phyloP scores from a whole-genome alignment of 805 yeast species.

The Wickerhamomyces pijperi region DNA sequence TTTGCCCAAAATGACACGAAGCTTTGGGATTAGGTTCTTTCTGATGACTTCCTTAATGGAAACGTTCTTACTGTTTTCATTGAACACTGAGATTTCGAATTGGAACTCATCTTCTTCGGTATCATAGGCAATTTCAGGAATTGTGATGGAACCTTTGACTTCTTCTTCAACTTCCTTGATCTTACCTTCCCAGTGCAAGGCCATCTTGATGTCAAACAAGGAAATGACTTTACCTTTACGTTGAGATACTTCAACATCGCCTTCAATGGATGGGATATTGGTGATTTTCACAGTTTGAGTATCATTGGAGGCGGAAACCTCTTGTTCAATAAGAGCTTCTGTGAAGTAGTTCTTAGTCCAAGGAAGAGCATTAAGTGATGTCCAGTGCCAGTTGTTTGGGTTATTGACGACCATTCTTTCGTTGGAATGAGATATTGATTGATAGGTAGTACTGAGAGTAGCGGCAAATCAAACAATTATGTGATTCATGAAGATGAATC shows the following conservation, averaged over 20 bases:
- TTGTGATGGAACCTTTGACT: constrained; percentile 60
- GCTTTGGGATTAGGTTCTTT: constrained; percentile 50
- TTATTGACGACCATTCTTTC: constrained; percentile 77
- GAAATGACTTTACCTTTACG: constrained; percentile 95
- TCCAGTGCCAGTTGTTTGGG: constrained; percentile 99
- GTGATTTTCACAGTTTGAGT: constrained; percentile 24
- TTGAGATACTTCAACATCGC: constrained; percentile 95
- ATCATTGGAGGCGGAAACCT: constrained; percentile 14
- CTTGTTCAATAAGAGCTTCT: constrained; percentile 43
- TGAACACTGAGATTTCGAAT: constrained; percentile 60
- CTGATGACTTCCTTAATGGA: constrained; percentile 39
- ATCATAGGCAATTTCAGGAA: constrained; percentile 94
- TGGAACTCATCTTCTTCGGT: constrained; percentile 78
- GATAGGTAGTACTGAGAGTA: too few species aligned
- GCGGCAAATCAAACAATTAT: too few species aligned
- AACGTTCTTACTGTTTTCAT: constrained; percentile 41
- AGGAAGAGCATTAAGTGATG: constrained; percentile 87
- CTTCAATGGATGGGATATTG: constrained; percentile 47
- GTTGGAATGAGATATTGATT: too few species aligned
- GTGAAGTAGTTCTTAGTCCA: constrained; percentile 80
- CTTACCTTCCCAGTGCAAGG: constrained; percentile 44
- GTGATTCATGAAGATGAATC: too few species aligned
- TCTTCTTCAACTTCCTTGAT: constrained; percentile 24
- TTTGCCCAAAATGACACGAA: constrained; percentile 44
- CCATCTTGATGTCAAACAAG: constrained; percentile 69